A percentile compares a stretch with the other conserved stretches of the same genome.
These are phyloP conservation scores for Phylloporus sp. DNA, from an alignment of 768 basidiomycete genomes.

Conservation along the genomic window DNA sequence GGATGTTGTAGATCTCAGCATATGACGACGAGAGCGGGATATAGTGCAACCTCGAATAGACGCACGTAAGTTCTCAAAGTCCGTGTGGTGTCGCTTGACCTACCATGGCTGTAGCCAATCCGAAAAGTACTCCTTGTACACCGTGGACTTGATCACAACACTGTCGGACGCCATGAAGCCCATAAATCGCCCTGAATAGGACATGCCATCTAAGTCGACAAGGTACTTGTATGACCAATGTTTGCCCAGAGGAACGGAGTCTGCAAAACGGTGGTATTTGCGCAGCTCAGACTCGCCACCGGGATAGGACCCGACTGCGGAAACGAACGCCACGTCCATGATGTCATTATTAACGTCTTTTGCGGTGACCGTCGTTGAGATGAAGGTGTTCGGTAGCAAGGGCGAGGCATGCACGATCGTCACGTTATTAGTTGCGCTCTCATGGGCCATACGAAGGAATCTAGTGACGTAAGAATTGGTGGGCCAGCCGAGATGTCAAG, in stretches of 20 bases:
- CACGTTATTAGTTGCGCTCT: conserved; percentile 40
- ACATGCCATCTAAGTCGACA: conserved; percentile 91
- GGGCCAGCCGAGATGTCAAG: background rate
- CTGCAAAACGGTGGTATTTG: conserved; percentile 62
- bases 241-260: conserved; percentile 74
- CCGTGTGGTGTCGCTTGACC: conserved; percentile 19
- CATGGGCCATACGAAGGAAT: conserved; percentile 79
- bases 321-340: conserved; percentile 87
- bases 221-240: conserved; percentile 95
- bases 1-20: conserved; percentile 88
- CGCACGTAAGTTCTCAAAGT: background rate
- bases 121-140: conserved; percentile 87
- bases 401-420: conserved; percentile 72
- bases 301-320: conserved; percentile 71
- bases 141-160: conserved; percentile 84
- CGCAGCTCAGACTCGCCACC: conserved; percentile 67
- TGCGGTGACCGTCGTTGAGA: conserved; percentile 58
- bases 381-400: conserved; percentile 49
- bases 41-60: conserved; percentile 73
- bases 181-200: conserved; percentile 89
- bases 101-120: conserved; percentile 93
- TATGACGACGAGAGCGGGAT: conserved; percentile 88
- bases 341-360: conserved; percentile 66
- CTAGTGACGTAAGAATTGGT: conserved; percentile 20
- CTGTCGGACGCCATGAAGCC: conserved; percentile 83